Evolutionary conservation across 75 land plant species (phyloP), one percentile per base, ranked within the genome.

Genomic region (Selaginella moellendorffii): DNA sequence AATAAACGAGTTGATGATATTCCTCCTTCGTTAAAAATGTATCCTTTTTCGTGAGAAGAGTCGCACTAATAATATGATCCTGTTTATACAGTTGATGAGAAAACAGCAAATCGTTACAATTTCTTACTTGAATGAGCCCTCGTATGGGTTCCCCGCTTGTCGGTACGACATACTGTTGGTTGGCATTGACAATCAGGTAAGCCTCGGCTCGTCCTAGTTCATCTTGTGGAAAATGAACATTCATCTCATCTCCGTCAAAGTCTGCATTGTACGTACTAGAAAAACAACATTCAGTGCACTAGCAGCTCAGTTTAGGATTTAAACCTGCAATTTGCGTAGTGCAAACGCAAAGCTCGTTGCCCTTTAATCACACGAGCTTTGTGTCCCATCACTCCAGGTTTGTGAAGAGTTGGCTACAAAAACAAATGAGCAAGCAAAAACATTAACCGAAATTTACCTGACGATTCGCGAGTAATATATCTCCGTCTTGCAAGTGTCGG

Each of bases 241-340:
- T 91, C 82, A 91, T 91, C 64, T 91, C 97, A 77, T 91, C 97
- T 26, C 97, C 97, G 58, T 91, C 97, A 74, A 91, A 91, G 79
- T 91, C 97, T 74, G 97, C 97, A 87, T 91, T 91, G 46, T 82
- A 91, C 0, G 97, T 77, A 53, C 97, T 91, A 82, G 52, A 78
- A 58, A 31, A 69, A 36, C 46, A 36, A n/a, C n/a, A n/a, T n/a
- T n/a, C n/a, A n/a, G n/a, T n/a, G n/a, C n/a, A n/a, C n/a, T 10
- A 26, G 22, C 60, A 30, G 51, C 1, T 18, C 52, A 46, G 10
- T 10, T 46, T 46, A 46, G 18, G 52, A 10, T 18, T 10, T 46
- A 46, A 10, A 91, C 97, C 86, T 85, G 95, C 97, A 91, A 67
- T 91, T 91, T 28, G 95, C 88, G 72, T 91, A 91, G 60, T 91